A percentile compares a stretch with the other conserved stretches of the same genome.
Evolutionary conservation across 805 yeast species (phyloP).

Genomic region (Tetrapisispora taiwanensis): DNA sequence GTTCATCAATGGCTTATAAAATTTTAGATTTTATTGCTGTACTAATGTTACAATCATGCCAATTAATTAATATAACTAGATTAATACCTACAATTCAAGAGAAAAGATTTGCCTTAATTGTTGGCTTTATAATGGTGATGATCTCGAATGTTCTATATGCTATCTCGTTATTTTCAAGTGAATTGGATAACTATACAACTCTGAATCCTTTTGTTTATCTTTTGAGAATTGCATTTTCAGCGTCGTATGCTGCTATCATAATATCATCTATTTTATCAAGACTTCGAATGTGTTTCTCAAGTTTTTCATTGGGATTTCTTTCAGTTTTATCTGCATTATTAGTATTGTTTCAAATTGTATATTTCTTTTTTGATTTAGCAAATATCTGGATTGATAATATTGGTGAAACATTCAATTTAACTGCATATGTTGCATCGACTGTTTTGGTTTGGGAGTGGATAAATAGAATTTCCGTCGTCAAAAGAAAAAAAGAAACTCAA

Average conservation of each 20-base stretch:
- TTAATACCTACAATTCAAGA: slow-evolving; percentile 59
- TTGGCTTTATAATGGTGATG: slow-evolving; percentile 45
- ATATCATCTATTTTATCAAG: slow-evolving; percentile 46
- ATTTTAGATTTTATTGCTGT: slow-evolving; percentile 50
- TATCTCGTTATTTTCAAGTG: slow-evolving; percentile 31
- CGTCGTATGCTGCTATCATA: slow-evolving; percentile 57
- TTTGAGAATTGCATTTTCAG: slow-evolving; percentile 58
- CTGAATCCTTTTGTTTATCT: slow-evolving; percentile 67
- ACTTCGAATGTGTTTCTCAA: slow-evolving; percentile 40
- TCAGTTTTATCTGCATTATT: slow-evolving; percentile 46
- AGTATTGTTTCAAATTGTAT: slow-evolving; percentile 51
- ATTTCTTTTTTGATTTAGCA: slow-evolving; percentile 68
- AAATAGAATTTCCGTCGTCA: slow-evolving; percentile 49
- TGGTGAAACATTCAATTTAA: slow-evolving; percentile 63
- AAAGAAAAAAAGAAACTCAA: slow-evolving; percentile 51
- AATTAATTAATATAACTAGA: slow-evolving; percentile 62
- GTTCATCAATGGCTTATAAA: slow-evolving; percentile 37
- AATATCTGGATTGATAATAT: slow-evolving; percentile 66
- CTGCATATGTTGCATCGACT: slow-evolving; percentile 60
- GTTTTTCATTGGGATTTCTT: slow-evolving; percentile 39
- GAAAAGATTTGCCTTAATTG: slow-evolving; percentile 48
- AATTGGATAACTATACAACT: slow-evolving; percentile 34
- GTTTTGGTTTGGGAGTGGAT: slow-evolving; percentile 84
- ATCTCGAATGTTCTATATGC: slow-evolving; percentile 64
- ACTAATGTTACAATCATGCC: slow-evolving; percentile 50